phyloP scores from a whole-genome alignment of 306 rosid genomes.

The Begonia loranthoides region DNA sequence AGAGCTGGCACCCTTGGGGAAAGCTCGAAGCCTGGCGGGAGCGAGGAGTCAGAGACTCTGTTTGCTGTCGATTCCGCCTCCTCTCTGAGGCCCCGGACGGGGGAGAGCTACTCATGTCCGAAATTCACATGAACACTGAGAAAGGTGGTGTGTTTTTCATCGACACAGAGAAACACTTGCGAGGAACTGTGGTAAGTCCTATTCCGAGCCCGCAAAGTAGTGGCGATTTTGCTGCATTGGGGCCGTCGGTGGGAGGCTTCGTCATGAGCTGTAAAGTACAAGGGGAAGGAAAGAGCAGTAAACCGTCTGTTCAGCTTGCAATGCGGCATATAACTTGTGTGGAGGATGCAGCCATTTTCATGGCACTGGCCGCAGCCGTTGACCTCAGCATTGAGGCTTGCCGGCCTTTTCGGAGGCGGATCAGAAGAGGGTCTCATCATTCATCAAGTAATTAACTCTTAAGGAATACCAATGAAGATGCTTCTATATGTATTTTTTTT shows the following conservation, averaged over 20 bases:
- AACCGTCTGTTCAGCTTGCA: constrained; percentile 69
- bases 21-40: constrained; percentile 97
- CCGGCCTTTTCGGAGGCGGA: constrained; percentile 63
- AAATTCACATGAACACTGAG: constrained; percentile 66
- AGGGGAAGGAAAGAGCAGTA: constrained; percentile 81
- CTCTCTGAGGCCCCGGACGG: constrained; percentile 65
- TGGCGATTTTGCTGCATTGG: constrained; percentile 71
- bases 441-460: constrained; percentile 21
- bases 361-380: constrained; percentile 92
- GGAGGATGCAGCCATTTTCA: constrained; percentile 91
- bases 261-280: constrained; percentile 86
- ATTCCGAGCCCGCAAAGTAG: constrained; percentile 86
- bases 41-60: constrained; percentile 59
- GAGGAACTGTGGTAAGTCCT: constrained; percentile 38
- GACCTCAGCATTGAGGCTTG: constrained; percentile 82
- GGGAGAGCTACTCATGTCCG: constrained; percentile 65
- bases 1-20: constrained; percentile 96
- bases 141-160: constrained; percentile 87
- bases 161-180: constrained; percentile 65
- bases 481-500: too few relatives aligned
- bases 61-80: constrained; percentile 71
- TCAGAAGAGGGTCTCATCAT: constrained; percentile 33
- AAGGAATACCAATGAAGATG: too few relatives aligned
- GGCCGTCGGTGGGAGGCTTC: constrained; percentile 61
- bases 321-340: constrained; percentile 77